Evolutionary conservation across 768 basidiomycete species (phyloP), one percentile per base, ranked within the genome.

Genomic region (Russula brevipes): DNA sequence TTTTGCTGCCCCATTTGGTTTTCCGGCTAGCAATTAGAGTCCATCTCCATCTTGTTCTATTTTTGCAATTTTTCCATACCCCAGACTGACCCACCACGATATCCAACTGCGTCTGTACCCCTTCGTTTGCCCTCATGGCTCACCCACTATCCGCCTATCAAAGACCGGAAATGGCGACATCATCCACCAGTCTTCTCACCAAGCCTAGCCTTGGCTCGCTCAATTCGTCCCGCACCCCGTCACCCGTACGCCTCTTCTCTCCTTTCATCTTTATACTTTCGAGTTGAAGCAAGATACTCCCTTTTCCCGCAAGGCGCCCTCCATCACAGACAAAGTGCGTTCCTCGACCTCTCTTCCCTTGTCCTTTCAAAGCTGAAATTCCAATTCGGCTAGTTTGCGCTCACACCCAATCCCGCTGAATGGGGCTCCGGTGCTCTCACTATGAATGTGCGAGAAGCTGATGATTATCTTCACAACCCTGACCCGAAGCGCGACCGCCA

Each of bases 381-480:
- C 19, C 1, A 19, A 19, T 59, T 16, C 24, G 12, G 46, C 11
- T 54, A 81, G 80, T 81, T 73, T 69, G 68, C 75, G 8, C 70
- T 81, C 61, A 67, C 72, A 8, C 69, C 78, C 4, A 72, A 79
- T 60, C 81, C 83, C 24, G 78, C 81, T 1, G 76, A 77, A 33
- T 75, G 81, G 76, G 85, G 83, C 72, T 74, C 79, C 4, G 69
- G 75, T 42, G 76, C 81, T 2, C 70, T 82, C n/a, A 70, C 80
- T 64, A 76, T 77, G 55, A 60, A 66, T 45, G 69, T 68, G 0
- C 76, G 78, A n/a, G 86, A 88, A 59, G 76, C 80, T 0, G 86
- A 88, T 65, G 87, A 88, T 69, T 73, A 78, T 54, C 77, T 88
- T 3, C 87, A 88, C 68, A 84, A 82, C 66, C 87, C 87, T 0